Evolutionary conservation across 2,329 filamentous ascomycete species (phyloP).

Genomic region (Penicillium sp.): DNA sequence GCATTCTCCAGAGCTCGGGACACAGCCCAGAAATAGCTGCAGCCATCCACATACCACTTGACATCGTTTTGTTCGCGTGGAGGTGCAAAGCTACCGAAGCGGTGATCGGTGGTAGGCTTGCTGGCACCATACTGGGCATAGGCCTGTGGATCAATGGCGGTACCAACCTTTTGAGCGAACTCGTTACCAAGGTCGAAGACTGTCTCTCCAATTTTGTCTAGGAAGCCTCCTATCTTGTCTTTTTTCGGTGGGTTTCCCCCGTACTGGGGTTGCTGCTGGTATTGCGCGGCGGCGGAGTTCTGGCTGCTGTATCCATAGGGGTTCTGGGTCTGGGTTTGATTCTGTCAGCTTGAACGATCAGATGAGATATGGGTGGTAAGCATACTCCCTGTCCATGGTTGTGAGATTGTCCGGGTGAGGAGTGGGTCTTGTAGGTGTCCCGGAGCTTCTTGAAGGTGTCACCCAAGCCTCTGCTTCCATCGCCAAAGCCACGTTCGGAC

Average conservation of each 20-base stretch:
- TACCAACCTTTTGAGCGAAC: constrained; percentile 48
- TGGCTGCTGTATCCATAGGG: constrained; percentile 24
- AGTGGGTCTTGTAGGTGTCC: constrained; percentile 35
- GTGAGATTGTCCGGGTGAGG: constrained; percentile 19
- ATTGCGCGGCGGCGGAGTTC: constrained; percentile 21
- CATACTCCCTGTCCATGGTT: constrained; percentile 24
- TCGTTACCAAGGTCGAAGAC: constrained; percentile 49
- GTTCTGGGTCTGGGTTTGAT: constrained; percentile 15
- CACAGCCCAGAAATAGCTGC: constrained; percentile 80
- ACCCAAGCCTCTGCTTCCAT: constrained; percentile 48
- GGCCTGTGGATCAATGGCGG: constrained; percentile 45
- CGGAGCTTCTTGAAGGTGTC: constrained; percentile 49
- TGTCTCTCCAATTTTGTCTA: constrained; percentile 53
- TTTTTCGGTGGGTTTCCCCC: constrained; percentile 32
- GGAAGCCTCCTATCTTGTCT: constrained; percentile 44
- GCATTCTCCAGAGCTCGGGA: constrained; percentile 73
- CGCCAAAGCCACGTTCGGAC: constrained; percentile 29
- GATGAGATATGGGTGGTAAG: not conserved
- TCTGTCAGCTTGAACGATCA: constrained; percentile 8
- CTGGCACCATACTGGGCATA: constrained; percentile 43
- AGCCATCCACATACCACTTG: constrained; percentile 86
- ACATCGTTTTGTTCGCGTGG: constrained; percentile 64
- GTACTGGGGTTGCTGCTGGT: constrained; percentile 20
- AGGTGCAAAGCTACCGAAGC: constrained; percentile 64
- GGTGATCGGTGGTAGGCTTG: constrained; percentile 42